Evolutionary conservation across 148 eudicot genomes (phyloP), one percentile per base, ranked within the genome.

Genomic region (Polygonum maritimum): DNA sequence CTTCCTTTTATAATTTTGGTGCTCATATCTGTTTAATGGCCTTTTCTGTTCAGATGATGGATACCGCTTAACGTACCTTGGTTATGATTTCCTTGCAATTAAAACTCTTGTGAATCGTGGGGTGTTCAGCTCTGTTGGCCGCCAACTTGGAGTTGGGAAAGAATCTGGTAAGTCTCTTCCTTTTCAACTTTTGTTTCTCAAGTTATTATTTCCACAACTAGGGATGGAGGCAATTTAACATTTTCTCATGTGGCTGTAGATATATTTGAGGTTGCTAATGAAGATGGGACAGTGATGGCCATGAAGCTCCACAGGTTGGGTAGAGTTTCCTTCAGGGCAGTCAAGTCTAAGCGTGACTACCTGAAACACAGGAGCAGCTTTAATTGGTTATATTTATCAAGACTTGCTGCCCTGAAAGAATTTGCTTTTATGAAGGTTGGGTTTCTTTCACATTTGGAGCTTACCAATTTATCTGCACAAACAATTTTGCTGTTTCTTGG

Each of bases 241-340:
- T 62, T n/a, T 48, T 58, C 39, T 3, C 36, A 12, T 65, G 9
- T 9, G 5, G 38, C 57, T 33, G 19, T 22, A 39, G 97, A 95
- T 87, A 90, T 95, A 69, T 92, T 95, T 83, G 98, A 95, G 84
- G 98, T 95, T 78, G 90, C 83, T 47, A 90, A 74, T 69, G 97
- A 95, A 82, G 98, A 95, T 83, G 98, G 98, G 63, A 90, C 89
- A 67, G 58, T 89, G 73, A 84, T 90, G 82, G 98, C 93, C 19
- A 95, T 95, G 92, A 95, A 95, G 89, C 81, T 92, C 75, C 98
- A 95, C 81, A 92, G 98, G 75, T 82, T 95, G 77, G 98, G 98
- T 76, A 89, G 98, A 81, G 81, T 77, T 77, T 95, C 98, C 54
- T 95, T 95, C 75, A 92, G 98, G 82, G 98, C 98, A 31, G 98